A percentile compares a stretch with the other conserved stretches of the same genome.
Conservation (phyloP, 2,329 filamentous ascomycete species). For the Lecanicillium sp. region DNA sequence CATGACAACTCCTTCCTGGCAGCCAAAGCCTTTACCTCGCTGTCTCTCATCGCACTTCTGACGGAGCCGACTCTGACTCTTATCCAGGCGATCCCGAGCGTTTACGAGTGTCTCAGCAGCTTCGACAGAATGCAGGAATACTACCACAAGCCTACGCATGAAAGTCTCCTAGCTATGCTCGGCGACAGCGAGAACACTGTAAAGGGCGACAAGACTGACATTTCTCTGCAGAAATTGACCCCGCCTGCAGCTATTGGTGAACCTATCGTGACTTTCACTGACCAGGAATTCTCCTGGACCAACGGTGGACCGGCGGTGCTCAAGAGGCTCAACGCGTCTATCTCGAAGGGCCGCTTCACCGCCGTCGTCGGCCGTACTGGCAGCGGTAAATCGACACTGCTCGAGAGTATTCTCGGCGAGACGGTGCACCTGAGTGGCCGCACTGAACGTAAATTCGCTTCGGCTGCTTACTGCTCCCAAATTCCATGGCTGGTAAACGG, state of each 20-base stretch:
- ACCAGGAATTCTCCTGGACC: slow-evolving; percentile 4
- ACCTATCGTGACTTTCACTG: not conserved
- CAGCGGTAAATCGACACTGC: slow-evolving; percentile 17
- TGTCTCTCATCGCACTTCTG: slow-evolving; percentile 22
- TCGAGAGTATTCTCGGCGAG: slow-evolving; percentile 17
- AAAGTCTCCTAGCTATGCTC: not conserved
- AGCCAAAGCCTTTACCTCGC: slow-evolving; percentile 20
- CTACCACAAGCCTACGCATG: slow-evolving; percentile 2
- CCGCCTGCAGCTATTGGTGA: not conserved
- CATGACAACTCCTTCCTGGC: slow-evolving; percentile 12
- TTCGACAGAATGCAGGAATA: slow-evolving; percentile 22
- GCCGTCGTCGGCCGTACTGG: slow-evolving; percentile 11
- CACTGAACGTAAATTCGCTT: not conserved
- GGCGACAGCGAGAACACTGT: no score
- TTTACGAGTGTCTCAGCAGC: slow-evolving; percentile 16
- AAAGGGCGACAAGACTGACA: not conserved
- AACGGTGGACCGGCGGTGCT: not conserved
- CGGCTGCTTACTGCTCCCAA: slow-evolving; percentile 17
- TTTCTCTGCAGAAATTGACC: not conserved
- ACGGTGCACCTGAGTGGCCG: not conserved
- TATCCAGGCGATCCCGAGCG: slow-evolving; percentile 7
- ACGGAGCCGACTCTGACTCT: slow-evolving; percentile 14
- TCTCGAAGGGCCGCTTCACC: slow-evolving; percentile 1
- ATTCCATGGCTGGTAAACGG: slow-evolving; percentile 16
- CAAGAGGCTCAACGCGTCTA: not conserved